Evolutionary conservation across 2,329 filamentous ascomycete species (phyloP), one percentile per base, ranked within the genome.

Genomic region (Ophiocordyceps camponoti-saundersi): DNA sequence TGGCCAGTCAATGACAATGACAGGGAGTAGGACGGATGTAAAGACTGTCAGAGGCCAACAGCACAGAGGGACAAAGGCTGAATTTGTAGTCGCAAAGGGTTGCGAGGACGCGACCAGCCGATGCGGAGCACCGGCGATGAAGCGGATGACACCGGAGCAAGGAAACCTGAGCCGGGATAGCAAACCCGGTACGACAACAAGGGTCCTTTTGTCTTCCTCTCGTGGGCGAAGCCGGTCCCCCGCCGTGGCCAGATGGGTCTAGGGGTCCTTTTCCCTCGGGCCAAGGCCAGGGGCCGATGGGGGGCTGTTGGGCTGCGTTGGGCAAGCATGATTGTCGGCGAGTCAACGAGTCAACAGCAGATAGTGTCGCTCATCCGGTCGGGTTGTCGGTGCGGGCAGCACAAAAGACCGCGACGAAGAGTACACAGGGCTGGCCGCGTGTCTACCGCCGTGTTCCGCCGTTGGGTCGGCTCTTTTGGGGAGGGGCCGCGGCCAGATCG

Each of bases 351-450:
- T 20, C 16, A 15, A n/a, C n/a, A 40, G 36, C 7, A 21, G 36
- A 40, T 11, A 16, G 18, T 21, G 8, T 40, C 20, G 36, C n/a
- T 40, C 10, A 18, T 21, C 23, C 30, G 32, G 44, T 46, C 47
- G 34, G 47, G 44, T 23, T 41, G 41, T 47, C 48, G 48, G 48
- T 26, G 48, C 48, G 45, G 45, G 48, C 45, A 23, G 39, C 45
- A 44, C 45, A 41, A 49, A 49, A 39, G 45, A 45, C 48, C 45
- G 48, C 26, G 26, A 10, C 26, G 26, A 29, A 29, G 26, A 29
- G 26, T 10, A 10, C 21, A 16, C 23, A 13, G 45, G 39, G 29
- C 43, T 43, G 23, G 42, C 22, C 15, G 42, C 21, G 22, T 15
- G 22, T 43, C 26, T 22, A 32, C 23, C 42, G 42, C 42, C 42